Percentiles rank a stretch among this genome's conserved stretches.
These are phyloP conservation scores for Phascolomyces articulosus DNA, from an alignment of 371 early-diverging fungal genomes.

Conservation along the genomic window DNA sequence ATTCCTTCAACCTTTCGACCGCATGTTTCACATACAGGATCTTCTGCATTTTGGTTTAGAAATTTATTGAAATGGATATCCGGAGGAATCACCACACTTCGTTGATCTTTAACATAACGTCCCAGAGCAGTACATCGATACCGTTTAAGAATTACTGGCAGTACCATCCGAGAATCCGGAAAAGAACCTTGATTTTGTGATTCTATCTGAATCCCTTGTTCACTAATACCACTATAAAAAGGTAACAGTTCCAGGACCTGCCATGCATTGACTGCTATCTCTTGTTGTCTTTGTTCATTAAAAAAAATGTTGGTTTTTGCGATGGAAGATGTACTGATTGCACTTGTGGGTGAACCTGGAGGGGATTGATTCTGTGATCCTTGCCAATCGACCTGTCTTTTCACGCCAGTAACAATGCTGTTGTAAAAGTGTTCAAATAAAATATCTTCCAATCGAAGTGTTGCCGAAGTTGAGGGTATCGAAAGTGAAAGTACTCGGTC, in stretches of 20 bases:
- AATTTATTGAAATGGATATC: constrained; percentile 55
- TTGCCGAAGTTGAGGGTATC: constrained; percentile 31
- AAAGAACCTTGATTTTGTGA: constrained; percentile 46
- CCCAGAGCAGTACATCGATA: constrained; percentile 44
- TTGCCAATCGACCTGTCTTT: constrained; percentile 27
- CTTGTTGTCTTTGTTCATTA: constrained; percentile 9
- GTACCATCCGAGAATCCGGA: constrained; percentile 52
- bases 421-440: constrained; percentile 37
- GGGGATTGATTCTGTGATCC: not conserved
- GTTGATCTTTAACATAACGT: constrained; percentile 37
- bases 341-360: constrained; percentile 8
- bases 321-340: constrained; percentile 4
- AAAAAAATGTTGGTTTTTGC: constrained; percentile 8
- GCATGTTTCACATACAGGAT: constrained; percentile 25
- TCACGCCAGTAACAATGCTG: constrained; percentile 38
- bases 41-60: constrained; percentile 42
- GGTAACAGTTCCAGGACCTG: constrained; percentile 62
- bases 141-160: constrained; percentile 61
- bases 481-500: constrained; percentile 56
- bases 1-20: constrained; percentile 39
- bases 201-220: constrained; percentile 51
- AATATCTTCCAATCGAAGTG: constrained; percentile 24
- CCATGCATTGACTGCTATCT: constrained; percentile 57
- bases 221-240: constrained; percentile 60
- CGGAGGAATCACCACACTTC: constrained; percentile 47